A percentile compares a stretch with the other conserved stretches of the same genome.
Conservation (phyloP, 306 rosid species). For the Cicer arietinum region DNA sequence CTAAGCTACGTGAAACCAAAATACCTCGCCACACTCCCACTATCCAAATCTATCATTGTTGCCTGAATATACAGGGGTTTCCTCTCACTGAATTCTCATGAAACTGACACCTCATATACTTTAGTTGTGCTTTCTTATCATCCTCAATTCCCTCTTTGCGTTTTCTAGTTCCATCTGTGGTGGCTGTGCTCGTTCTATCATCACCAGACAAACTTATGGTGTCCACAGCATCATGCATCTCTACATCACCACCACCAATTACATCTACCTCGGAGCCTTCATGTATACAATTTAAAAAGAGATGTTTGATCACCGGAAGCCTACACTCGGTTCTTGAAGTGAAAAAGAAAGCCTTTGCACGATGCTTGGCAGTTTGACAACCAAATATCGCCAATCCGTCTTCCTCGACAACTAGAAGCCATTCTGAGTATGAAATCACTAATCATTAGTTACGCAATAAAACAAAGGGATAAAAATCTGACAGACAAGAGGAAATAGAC, state of each 20-base stretch:
- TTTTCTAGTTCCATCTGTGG: constrained; percentile 58
- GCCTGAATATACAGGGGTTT: constrained; percentile 43
- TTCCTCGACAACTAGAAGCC: constrained; percentile 72
- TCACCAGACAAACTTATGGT: constrained; percentile 38
- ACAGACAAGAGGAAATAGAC: constrained; percentile 9
- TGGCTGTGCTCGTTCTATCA: constrained; percentile 38
- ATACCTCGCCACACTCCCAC: constrained; percentile 40
- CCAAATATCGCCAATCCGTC: constrained; percentile 63
- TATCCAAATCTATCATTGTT: constrained; percentile 46
- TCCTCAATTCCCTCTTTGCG: constrained; percentile 69
- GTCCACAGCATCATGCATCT: constrained; percentile 68
- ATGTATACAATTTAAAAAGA: constrained; percentile 28
- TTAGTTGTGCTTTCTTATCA: constrained; percentile 51
- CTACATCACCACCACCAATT: constrained; percentile 60
- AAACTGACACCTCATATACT: constrained; percentile 65
- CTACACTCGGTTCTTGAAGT: constrained; percentile 52
- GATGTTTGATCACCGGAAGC: constrained; percentile 46
- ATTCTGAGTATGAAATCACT: constrained; percentile 56
- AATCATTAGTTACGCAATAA: constrained; percentile 12
- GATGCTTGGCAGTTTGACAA: constrained; percentile 52
- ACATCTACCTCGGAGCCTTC: constrained; percentile 44
- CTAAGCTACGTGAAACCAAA: constrained; percentile 34
- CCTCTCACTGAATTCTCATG: constrained; percentile 55
- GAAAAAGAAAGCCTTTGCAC: constrained; percentile 55
- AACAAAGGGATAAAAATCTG: constrained; percentile 10